Evolutionary conservation across 441 rosid species (phyloP).

Genomic region (Omphalea diandra): DNA sequence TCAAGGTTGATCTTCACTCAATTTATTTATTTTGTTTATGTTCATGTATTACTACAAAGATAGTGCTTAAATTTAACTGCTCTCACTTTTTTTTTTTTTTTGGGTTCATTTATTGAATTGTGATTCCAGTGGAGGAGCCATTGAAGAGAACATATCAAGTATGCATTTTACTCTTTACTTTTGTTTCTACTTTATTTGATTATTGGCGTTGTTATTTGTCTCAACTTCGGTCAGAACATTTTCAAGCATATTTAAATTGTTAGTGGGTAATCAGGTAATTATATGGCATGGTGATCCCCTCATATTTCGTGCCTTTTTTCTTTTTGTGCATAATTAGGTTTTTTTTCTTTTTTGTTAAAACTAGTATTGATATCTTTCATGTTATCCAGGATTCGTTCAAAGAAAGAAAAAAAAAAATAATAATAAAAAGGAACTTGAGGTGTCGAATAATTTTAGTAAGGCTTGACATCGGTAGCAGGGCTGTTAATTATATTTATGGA

Average conservation of each 20-base stretch:
- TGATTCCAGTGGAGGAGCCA: conserved; percentile 69
- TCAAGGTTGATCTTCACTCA: conserved; percentile 44
- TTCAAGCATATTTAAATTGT: not conserved
- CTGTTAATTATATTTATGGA: conserved; percentile 9
- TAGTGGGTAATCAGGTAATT: not conserved
- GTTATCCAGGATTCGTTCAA: not conserved
- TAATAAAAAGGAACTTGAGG: not conserved
- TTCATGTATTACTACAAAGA: not conserved
- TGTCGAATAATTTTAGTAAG: not conserved
- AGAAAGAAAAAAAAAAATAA: not conserved
- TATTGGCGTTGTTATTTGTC: conserved; percentile 9
- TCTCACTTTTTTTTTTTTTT: not conserved
- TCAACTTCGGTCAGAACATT: not conserved
- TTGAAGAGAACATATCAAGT: conserved; percentile 72
- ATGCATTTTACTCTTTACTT: conserved; percentile 16
- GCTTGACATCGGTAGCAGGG: conserved; percentile 4
- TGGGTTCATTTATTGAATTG: conserved; percentile 17
- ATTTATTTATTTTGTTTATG: conserved; percentile 1
- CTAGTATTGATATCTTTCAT: not conserved
- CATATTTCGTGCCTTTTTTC: not conserved
- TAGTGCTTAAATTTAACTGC: not conserved
- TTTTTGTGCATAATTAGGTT: not conserved
- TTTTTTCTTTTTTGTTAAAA: not conserved
- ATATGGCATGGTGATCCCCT: not conserved
- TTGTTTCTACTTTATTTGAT: conserved; percentile 1